These are phyloP conservation scores for Aspergillus nomiae DNA, from an alignment of 2,329 filamentous ascomycete species.

Conservation along the genomic window DNA sequence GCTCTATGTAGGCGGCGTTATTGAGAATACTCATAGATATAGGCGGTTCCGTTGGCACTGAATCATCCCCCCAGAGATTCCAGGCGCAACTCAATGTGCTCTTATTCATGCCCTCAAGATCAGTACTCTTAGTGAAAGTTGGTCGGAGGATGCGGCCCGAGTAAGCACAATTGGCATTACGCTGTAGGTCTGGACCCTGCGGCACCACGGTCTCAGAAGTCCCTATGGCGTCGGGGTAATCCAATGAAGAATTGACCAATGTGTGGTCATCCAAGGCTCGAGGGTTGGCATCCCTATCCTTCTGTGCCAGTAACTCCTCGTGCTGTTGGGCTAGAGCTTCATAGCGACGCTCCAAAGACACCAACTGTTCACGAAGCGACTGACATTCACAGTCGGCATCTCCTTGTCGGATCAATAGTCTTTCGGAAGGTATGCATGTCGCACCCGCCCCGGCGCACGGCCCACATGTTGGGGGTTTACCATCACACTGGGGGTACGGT, in stretches of 20 bases:
- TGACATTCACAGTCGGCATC: too few relatives aligned
- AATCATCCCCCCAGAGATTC: conserved; percentile 16
- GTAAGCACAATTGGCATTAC: too few relatives aligned
- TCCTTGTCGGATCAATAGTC: too few relatives aligned
- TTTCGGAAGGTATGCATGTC: conserved; percentile 7
- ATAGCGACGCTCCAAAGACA: too few relatives aligned
- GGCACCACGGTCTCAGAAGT: too few relatives aligned
- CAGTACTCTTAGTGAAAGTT: neutral
- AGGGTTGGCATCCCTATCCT: neutral
- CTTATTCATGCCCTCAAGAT: neutral
- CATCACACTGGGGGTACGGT: conserved; percentile 4
- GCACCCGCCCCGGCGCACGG: neutral
- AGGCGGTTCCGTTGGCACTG: neutral
- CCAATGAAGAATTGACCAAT: neutral
- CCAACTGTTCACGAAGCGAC: too few relatives aligned
- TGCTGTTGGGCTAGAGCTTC: too few relatives aligned
- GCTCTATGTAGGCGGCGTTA: conserved; percentile 1
- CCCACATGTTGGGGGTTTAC: conserved; percentile 5
- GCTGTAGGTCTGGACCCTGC: too few relatives aligned
- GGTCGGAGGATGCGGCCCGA: too few relatives aligned
- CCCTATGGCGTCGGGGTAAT: too few relatives aligned
- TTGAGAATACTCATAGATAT: neutral
- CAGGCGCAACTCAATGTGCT: conserved; percentile 18
- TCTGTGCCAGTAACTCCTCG: neutral
- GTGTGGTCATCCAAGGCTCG: neutral